Evolutionary conservation across 148 eudicot genomes (phyloP).

Genomic region (Tetragonia tetragonoides): DNA sequence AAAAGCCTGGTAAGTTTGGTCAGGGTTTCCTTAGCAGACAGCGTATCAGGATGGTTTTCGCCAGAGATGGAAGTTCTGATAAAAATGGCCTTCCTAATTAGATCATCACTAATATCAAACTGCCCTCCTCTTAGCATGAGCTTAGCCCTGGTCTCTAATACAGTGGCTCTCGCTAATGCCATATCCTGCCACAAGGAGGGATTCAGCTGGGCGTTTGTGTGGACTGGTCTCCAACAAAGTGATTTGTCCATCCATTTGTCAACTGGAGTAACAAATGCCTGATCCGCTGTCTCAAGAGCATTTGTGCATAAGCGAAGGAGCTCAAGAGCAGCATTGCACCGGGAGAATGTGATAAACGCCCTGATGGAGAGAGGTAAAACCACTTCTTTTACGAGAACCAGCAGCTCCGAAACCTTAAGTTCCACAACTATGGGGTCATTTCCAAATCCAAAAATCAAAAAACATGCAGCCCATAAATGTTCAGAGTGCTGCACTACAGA

Average conservation of each 20-base stretch:
- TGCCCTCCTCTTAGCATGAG: conserved; percentile 92
- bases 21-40: conserved; percentile 79
- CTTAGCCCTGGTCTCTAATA: conserved; percentile 91
- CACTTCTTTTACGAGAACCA: conserved; percentile 67
- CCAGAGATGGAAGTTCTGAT: conserved; percentile 88
- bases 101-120: conserved; percentile 83
- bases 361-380: conserved; percentile 73
- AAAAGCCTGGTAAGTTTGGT: conserved; percentile 78
- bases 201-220: conserved; percentile 83
- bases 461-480: conserved; percentile 93
- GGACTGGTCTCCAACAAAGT: conserved; percentile 86
- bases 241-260: conserved; percentile 86
- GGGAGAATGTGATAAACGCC: conserved; percentile 72
- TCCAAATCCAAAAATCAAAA: conserved; percentile 73
- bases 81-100: conserved; percentile 84
- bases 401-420: conserved; percentile 63
- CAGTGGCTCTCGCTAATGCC: conserved; percentile 76
- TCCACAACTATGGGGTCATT: conserved; percentile 74
- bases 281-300: conserved; percentile 85
- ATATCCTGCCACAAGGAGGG: conserved; percentile 89
- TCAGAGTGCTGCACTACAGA: conserved; percentile 48
- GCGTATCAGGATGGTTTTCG: conserved; percentile 79
- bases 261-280: conserved; percentile 78
- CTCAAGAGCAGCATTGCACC: conserved; percentile 80
- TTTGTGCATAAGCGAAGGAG: conserved; percentile 85